A percentile compares a stretch with the other conserved stretches of the same genome.
Evolutionary conservation across 1,284 basidiomycete genomes (phyloP).

Genomic region (Pseudozyma tsukubaensis): DNA sequence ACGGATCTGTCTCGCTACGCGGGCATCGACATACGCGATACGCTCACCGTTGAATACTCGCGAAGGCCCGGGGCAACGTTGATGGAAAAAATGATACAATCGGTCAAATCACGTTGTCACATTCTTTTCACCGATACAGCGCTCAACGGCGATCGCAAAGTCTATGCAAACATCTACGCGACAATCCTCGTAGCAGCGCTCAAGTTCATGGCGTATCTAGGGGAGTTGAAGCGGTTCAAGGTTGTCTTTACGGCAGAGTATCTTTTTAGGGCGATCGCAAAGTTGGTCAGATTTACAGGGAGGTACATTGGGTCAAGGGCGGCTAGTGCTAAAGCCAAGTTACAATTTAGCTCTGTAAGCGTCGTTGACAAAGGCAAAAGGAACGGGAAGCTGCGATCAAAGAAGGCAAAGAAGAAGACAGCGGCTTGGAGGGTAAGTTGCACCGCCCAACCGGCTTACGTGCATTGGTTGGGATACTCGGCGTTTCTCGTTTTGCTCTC

Average conservation of each 20-base stretch:
- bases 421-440: constrained; percentile 31
- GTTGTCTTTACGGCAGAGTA: constrained; percentile 16
- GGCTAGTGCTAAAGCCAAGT: constrained; percentile 15
- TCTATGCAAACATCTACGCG: constrained; percentile 86
- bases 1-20: constrained; percentile 54
- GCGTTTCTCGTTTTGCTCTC: constrained; percentile 37
- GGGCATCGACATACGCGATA: constrained; percentile 63
- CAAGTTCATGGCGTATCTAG: constrained; percentile 83
- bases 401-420: not conserved
- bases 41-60: constrained; percentile 65
- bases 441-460: constrained; percentile 22
- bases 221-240: constrained; percentile 74
- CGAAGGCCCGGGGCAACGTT: constrained; percentile 60
- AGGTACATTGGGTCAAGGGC: constrained; percentile 32
- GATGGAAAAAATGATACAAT: constrained; percentile 63
- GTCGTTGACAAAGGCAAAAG: not conserved
- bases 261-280: constrained; percentile 25
- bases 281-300: constrained; percentile 33
- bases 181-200: constrained; percentile 85
- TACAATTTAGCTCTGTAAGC: not conserved
- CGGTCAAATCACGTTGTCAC: constrained; percentile 70
- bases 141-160: constrained; percentile 77
- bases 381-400: too few species aligned
- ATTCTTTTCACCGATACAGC: constrained; percentile 80
- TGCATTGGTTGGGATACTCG: constrained; percentile 51